A percentile compares a stretch with the other conserved stretches of the same genome.
phyloP scores from a whole-genome alignment of 495 filamentous ascomycete species.

The Evernia prunastri region DNA sequence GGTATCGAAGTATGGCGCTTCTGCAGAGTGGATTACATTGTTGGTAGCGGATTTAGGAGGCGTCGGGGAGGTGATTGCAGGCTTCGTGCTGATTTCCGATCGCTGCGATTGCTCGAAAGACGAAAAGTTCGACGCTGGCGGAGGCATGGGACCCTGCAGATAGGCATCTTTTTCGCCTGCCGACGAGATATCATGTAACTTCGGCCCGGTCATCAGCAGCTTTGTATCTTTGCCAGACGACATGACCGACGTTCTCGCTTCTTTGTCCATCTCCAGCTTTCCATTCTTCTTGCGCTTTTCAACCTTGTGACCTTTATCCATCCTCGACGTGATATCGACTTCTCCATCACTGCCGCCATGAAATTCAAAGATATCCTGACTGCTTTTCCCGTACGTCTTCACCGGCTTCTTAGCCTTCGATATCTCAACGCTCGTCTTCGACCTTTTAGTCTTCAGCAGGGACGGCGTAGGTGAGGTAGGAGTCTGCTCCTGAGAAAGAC shows the following conservation, averaged over 20 bases:
- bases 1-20: neutral
- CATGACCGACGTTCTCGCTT: neutral
- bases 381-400: constrained; percentile 18
- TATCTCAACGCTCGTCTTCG: constrained; percentile 17
- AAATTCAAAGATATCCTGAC: constrained; percentile 19
- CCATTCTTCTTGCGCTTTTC: neutral
- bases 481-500: constrained; percentile 5
- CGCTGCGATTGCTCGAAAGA: constrained; percentile 6
- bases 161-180: neutral
- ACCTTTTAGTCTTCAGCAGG: constrained; percentile 9
- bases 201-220: neutral
- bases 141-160: neutral
- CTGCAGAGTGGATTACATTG: too few relatives aligned
- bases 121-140: neutral
- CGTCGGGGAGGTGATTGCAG: neutral
- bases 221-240: neutral
- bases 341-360: constrained; percentile 18
- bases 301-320: neutral
- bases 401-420: constrained; percentile 9
- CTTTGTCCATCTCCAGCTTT: neutral
- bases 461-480: constrained; percentile 5
- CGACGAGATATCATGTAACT: neutral
- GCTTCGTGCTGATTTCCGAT: neutral
- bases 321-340: neutral
- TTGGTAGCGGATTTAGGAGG: neutral